Conservation (phyloP, 495 filamentous ascomycete species). For the Hypoxylon fragiforme region DNA sequence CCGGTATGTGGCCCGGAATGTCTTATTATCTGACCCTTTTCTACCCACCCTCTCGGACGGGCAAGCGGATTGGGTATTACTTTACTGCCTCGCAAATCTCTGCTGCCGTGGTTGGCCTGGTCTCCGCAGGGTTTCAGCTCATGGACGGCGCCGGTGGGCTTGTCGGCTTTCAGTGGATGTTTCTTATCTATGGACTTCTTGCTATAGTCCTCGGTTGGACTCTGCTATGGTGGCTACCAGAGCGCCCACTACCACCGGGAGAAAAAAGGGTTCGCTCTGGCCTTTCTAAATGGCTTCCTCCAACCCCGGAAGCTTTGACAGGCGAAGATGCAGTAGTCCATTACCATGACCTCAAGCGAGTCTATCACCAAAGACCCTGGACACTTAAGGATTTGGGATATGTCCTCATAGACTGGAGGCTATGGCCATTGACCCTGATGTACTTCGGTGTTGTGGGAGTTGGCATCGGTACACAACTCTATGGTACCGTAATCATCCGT, state of each 20-base stretch:
- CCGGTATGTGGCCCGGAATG: constrained; percentile 96
- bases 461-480: constrained; percentile 84
- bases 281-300: constrained; percentile 62
- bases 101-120: constrained; percentile 84
- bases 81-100: constrained; percentile 90
- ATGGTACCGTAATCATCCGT: constrained; percentile 82
- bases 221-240: constrained; percentile 88
- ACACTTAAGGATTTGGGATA: constrained; percentile 63
- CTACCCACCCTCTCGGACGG: constrained; percentile 83
- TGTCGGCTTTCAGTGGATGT: constrained; percentile 94
- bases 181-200: constrained; percentile 81
- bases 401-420: constrained; percentile 79
- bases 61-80: constrained; percentile 86
- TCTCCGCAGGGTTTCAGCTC: constrained; percentile 87
- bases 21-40: constrained; percentile 90
- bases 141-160: constrained; percentile 80
- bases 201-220: constrained; percentile 68
- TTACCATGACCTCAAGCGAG: constrained; percentile 80
- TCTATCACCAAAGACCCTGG: constrained; percentile 76
- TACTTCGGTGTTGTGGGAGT: constrained; percentile 95
- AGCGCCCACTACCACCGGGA: constrained; percentile 74
- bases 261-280: constrained; percentile 46
- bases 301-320: constrained; percentile 67
- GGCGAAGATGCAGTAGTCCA: constrained; percentile 81
- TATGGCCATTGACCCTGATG: constrained; percentile 86